Evolutionary conservation across 2,329 filamentous ascomycete genomes (phyloP).

Genomic region (Xylariaceae sp.): DNA sequence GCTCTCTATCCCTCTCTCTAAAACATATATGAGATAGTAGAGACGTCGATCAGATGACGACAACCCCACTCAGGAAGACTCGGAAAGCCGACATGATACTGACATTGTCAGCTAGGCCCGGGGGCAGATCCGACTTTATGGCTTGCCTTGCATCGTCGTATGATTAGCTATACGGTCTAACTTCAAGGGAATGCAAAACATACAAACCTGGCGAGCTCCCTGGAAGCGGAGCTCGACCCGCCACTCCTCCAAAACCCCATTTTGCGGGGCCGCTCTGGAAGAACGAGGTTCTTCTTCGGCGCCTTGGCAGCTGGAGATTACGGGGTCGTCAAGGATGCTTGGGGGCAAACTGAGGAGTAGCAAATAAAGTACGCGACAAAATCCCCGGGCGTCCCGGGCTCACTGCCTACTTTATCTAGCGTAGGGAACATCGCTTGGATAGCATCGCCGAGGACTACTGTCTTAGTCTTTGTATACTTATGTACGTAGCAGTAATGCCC

Average conservation of each 20-base stretch:
- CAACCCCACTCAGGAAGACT: no score
- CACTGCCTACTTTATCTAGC: background rate
- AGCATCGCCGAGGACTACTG: background rate
- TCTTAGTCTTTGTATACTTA: background rate
- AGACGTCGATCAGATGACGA: background rate
- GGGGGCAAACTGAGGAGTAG: slow-evolving; percentile 10
- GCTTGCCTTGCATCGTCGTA: background rate
- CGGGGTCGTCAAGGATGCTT: slow-evolving; percentile 8
- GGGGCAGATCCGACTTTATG: background rate
- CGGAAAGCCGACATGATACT: background rate
- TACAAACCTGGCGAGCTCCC: slow-evolving; percentile 19
- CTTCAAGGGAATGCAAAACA: background rate
- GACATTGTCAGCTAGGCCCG: background rate
- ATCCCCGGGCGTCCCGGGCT: background rate
- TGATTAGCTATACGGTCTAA: background rate
- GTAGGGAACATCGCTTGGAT: background rate
- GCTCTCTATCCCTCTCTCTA: background rate
- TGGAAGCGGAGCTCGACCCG: slow-evolving; percentile 12
- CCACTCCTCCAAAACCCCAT: slow-evolving; percentile 17
- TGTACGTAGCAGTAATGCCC: no score
- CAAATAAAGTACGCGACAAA: background rate
- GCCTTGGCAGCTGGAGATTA: slow-evolving; percentile 31
- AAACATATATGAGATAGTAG: background rate
- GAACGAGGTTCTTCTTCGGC: slow-evolving; percentile 32
- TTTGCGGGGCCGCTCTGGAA: slow-evolving; percentile 21